Percentiles rank a stretch among this genome's conserved stretches.
phyloP scores from a whole-genome alignment of 176 grass and related monocot genomes.

The Secale cereale region DNA sequence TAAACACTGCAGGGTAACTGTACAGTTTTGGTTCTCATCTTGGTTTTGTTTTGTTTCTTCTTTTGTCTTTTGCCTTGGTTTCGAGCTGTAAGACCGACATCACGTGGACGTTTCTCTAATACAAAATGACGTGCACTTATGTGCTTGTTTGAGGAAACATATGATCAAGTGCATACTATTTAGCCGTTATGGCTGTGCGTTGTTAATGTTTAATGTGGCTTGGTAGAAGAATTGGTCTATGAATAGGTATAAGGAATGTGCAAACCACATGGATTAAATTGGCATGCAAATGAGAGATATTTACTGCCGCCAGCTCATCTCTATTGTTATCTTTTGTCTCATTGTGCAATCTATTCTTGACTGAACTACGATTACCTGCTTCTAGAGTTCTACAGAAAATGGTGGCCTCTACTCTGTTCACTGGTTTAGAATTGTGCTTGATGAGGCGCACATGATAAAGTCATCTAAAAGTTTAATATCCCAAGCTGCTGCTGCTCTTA shows the following conservation, averaged over 20 bases:
- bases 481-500: constrained; percentile 63
- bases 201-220: neutral
- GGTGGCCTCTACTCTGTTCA: constrained; percentile 67
- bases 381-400: constrained; percentile 66
- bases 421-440: constrained; percentile 95
- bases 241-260: neutral
- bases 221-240: constrained; percentile 10
- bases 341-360: constrained; percentile 24
- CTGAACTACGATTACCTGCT: constrained; percentile 1
- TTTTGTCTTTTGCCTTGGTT: neutral
- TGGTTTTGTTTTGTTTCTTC: neutral
- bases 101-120: neutral
- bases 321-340: neutral
- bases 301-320: neutral
- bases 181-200: neutral
- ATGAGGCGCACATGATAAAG: constrained; percentile 94
- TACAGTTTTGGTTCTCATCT: neutral
- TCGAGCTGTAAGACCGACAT: neutral
- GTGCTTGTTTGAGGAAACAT: neutral
- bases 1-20: neutral
- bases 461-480: constrained; percentile 89
- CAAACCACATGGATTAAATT: neutral
- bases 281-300: neutral
- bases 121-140: neutral
- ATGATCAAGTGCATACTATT: constrained; percentile 1